Base-by-base conservation (phyloP, 2,329 filamentous ascomycete genomes). In the Fusarium newnesense region DNA sequence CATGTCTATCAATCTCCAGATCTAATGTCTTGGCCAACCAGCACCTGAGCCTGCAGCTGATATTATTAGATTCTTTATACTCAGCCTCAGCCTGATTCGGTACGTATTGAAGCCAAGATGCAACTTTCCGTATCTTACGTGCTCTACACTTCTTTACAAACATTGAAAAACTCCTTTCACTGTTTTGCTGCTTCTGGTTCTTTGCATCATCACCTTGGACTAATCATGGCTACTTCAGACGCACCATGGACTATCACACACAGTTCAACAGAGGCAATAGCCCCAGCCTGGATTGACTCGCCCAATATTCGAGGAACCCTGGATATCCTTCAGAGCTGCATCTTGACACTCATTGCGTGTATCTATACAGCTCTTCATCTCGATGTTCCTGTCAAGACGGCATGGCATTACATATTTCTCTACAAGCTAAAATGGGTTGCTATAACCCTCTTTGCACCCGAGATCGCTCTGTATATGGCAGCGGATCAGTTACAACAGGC, bases 291-390 rank as follows among this genome's bases (percentile, higher is more conserved):
- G 58, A 37, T 63, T 4, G 13, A 64, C 34, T 64, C 63, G 8
- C 60, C 60, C 19, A 30, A 47, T 18, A 21, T 65, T 28, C 47
- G 47, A 16, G 60, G 47, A 2, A 65, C 60, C 8, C 43, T 72
- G 4, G 63, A 64, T n/a, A 79, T 84, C 30, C 58, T 84, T 4
- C 78, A 77, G 66, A 80, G 77, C 19, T 84, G 82, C 56, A 50
- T 81, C 5, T 44, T 81, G 7, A 81, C 82, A 5, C 70, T 84
- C 1, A 57, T 78, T 7, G 73, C 82, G 1, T 84, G 81, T 67
- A 79, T 82, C 11, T 83, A 80, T 69, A 78, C 79, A 8, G 80
- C 81, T 4, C 60, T 84, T 7, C 81, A 84, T 60, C 73, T 83
- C 8, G 83, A 84, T 46, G 75, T 84, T n/a, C 80, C 80, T 3